Percentiles rank a stretch among this genome's conserved stretches.
These are phyloP conservation scores for Petasospora fabianii DNA, from an alignment of 1,139 yeast species.

Conservation along the genomic window DNA sequence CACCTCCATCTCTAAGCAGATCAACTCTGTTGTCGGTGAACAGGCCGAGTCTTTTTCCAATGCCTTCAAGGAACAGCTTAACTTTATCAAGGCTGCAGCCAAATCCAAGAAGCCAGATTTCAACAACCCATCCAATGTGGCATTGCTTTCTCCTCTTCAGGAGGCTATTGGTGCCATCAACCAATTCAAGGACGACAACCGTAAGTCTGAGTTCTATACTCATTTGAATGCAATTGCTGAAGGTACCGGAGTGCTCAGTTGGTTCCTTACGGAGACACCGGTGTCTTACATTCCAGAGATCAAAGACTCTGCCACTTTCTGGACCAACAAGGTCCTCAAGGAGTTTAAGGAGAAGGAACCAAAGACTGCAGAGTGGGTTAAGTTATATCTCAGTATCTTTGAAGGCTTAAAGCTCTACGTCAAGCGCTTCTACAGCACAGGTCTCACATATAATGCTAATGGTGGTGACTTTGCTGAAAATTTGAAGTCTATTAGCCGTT, in stretches of 20 bases:
- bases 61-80: conserved; percentile 57
- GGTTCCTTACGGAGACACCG: conserved; percentile 75
- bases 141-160: conserved; percentile 67
- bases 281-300: conserved; percentile 73
- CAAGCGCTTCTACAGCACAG: conserved; percentile 74
- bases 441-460: conserved; percentile 72
- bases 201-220: conserved; percentile 60
- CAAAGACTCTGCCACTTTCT: conserved; percentile 89
- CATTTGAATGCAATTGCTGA: conserved; percentile 83
- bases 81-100: conserved; percentile 57
- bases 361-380: conserved; percentile 77
- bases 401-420: conserved; percentile 70
- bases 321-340: conserved; percentile 87
- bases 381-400: conserved; percentile 55
- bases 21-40: conserved; percentile 63
- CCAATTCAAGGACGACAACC: conserved; percentile 67
- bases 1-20: conserved; percentile 48
- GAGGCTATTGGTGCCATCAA: conserved; percentile 54
- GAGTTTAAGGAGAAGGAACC: conserved; percentile 72
- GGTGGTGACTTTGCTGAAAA: conserved; percentile 47
- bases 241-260: conserved; percentile 85
- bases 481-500: conserved; percentile 29
- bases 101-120: conserved; percentile 62
- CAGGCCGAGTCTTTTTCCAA: conserved; percentile 51
- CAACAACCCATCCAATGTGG: conserved; percentile 49